Conservation (phyloP, 345 rosid species). For the Salix dunnii region DNA sequence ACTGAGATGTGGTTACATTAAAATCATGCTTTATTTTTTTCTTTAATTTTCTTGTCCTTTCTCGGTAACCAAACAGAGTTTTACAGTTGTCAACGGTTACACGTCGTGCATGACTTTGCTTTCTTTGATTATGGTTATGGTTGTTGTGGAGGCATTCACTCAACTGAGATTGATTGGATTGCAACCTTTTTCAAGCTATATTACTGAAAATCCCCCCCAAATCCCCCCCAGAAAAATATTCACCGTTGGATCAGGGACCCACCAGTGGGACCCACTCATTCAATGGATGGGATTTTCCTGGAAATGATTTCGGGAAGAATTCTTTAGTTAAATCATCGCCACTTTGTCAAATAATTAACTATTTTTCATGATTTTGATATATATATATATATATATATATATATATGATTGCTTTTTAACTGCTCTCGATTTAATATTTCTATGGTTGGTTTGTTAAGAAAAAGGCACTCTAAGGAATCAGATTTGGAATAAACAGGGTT, state of each 20-base stretch:
- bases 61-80: slow-evolving; percentile 18
- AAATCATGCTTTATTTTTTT: not conserved
- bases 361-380: not conserved
- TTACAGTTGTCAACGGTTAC: not conserved
- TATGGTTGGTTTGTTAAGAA: too few species aligned
- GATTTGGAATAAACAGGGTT: too few species aligned
- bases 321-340: too few species aligned
- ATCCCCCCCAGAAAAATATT: not conserved
- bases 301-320: too few species aligned
- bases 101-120: not conserved
- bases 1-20: not conserved
- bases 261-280: too few species aligned
- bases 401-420: not conserved
- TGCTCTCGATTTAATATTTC: too few species aligned
- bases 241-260: too few species aligned
- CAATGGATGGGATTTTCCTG: too few species aligned
- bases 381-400: not conserved
- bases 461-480: too few species aligned
- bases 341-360: not conserved
- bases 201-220: too few species aligned
- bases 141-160: slow-evolving; percentile 6
- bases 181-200: not conserved
- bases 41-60: slow-evolving; percentile 4
- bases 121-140: slow-evolving; percentile 4
- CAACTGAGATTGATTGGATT: not conserved